Evolutionary conservation across 176 grass and related monocot genomes (phyloP), one percentile per base, ranked within the genome.

Genomic region (Musa beccarii): DNA sequence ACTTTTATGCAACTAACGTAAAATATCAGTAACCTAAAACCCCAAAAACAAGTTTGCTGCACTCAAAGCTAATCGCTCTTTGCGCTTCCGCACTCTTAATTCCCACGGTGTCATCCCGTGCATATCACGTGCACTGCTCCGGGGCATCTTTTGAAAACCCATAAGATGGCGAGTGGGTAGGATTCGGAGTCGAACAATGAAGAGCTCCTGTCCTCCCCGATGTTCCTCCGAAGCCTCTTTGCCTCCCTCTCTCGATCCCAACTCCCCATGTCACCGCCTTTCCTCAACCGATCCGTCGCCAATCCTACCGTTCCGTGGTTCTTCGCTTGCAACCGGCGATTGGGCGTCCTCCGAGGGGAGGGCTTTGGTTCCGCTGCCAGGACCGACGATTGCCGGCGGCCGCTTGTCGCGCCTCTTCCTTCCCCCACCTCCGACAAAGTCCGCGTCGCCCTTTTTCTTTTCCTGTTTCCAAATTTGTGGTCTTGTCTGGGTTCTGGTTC

Each of bases 141-240:
- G 3, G 29, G 3, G 29, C 29, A 34, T 34, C 3, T 34, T 5
- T 34, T 5, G 0, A 34, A 5, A 34, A 34, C 29, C 0, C 3
- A 0, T 5, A 34, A 34, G 28, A 29, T 29, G 28, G 0, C 22
- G 22, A 22, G 22, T 22, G 22, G 22, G 22, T 22, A 22, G 25
- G 25, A 26, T 26, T 26, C 25, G 1, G 2, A 26, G 25, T 26
- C 25, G 25, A 26, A 26, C 25, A 1, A 26, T 26, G 2, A 26
- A 26, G 25, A 26, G 29, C 29, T 34, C 0, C 29, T 34, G 3
- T 43, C 53, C 2, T 28, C 75, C 79, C 75, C 63, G 78, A 96
- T 92, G 92, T 81, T 88, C 85, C 84, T 85, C 53, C 80, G 92
- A 62, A 79, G 79, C 52, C 73, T 96, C 87, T 80, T 81, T 75